Evolutionary conservation across 805 yeast species (phyloP).

Genomic region (Metschnikowia bowlesiae): DNA sequence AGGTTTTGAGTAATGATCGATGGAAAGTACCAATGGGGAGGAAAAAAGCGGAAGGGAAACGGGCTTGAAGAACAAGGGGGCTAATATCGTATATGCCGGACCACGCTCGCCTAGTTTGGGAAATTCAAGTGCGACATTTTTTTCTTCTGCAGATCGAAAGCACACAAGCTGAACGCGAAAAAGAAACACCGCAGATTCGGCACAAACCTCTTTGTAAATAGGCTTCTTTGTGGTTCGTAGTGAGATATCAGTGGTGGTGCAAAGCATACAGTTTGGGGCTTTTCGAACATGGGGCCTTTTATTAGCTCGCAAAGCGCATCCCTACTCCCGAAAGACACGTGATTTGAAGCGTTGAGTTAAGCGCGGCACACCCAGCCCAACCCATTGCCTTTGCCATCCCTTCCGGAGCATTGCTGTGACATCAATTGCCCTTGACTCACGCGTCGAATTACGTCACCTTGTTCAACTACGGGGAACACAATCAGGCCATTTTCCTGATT

Average conservation of each 20-base stretch:
- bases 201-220: neutral
- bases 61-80: slow-evolving; percentile 4
- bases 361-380: slow-evolving; percentile 1
- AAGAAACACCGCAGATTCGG: neutral
- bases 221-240: neutral
- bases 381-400: neutral
- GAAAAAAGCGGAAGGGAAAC: slow-evolving; percentile 4
- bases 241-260: neutral
- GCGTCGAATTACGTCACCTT: neutral
- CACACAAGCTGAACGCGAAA: slow-evolving; percentile 2
- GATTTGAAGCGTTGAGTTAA: neutral
- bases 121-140: slow-evolving; percentile 6
- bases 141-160: slow-evolving; percentile 2
- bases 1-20: slow-evolving; percentile 3
- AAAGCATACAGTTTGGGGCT: neutral
- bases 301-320: neutral
- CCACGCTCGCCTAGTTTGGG: slow-evolving; percentile 4
- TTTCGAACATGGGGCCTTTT: neutral
- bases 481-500: neutral
- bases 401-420: neutral
- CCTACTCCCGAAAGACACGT: neutral
- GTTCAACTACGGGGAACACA: neutral
- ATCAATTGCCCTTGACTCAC: neutral
- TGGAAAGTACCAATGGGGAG: slow-evolving; percentile 5
- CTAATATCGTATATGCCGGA: neutral